phyloP scores from a whole-genome alignment of 2,329 filamentous ascomycete genomes.

The Botrytis tulipae region DNA sequence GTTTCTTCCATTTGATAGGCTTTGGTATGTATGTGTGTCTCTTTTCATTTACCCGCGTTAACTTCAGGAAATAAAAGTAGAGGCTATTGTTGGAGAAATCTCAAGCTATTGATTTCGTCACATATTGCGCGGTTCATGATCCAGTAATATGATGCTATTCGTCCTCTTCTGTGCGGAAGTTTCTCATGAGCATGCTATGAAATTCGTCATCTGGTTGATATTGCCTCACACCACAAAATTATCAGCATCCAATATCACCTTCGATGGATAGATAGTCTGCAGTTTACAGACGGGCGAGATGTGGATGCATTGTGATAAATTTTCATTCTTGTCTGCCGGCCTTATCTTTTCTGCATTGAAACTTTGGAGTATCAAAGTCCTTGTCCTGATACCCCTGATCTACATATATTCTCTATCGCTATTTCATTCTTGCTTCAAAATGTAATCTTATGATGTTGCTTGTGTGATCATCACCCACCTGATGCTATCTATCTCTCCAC shows the following conservation, averaged over 20 bases:
- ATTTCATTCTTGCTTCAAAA: neutral
- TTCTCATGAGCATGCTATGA: neutral
- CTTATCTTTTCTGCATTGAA: neutral
- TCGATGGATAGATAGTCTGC: neutral
- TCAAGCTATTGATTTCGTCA: constrained; percentile 4
- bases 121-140: neutral
- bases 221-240: neutral
- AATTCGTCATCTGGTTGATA: neutral
- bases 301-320: neutral
- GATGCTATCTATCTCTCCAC: neutral
- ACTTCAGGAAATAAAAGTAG: neutral
- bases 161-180: neutral
- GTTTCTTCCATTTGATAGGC: neutral
- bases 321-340: neutral
- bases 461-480: neutral
- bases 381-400: neutral
- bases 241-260: neutral
- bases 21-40: neutral
- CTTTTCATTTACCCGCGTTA: neutral
- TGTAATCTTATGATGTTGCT: neutral
- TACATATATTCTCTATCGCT: neutral
- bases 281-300: neutral
- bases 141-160: neutral
- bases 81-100: neutral
- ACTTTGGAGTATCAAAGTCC: neutral